Percentiles rank a stretch among this genome's conserved stretches.
phyloP scores from a whole-genome alignment of 1,139 yeast species.

The Hyphopichia wangnamkhiaoensis region DNA sequence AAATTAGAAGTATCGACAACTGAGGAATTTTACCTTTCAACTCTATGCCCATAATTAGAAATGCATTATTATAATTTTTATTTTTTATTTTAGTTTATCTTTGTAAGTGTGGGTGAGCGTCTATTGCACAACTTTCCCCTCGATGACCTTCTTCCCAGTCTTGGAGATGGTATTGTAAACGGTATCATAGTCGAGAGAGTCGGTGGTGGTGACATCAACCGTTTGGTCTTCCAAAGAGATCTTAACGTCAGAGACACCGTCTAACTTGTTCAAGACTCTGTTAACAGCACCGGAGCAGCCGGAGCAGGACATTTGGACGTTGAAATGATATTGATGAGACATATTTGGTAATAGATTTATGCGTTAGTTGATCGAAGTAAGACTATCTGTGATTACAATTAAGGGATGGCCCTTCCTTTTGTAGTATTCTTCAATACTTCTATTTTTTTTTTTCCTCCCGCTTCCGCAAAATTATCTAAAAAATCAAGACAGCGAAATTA shows the following conservation, averaged over 20 bases:
- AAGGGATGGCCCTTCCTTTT: too few species aligned
- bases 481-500: constrained; percentile 2
- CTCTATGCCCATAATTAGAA: too few species aligned
- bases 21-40: not conserved
- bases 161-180: constrained; percentile 79
- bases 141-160: constrained; percentile 83
- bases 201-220: constrained; percentile 71
- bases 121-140: constrained; percentile 53
- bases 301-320: constrained; percentile 80
- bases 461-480: constrained; percentile 2
- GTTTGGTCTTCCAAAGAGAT: constrained; percentile 79
- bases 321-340: constrained; percentile 64
- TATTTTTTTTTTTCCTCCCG: not conserved
- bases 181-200: constrained; percentile 63
- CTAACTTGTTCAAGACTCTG: constrained; percentile 69
- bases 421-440: not conserved
- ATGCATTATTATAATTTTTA: not conserved
- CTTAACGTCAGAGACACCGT: constrained; percentile 71
- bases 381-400: too few species aligned
- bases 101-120: not conserved
- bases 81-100: not conserved
- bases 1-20: constrained; percentile 19
- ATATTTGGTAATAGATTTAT: not conserved
- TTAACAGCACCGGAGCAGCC: constrained; percentile 90
- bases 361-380: not conserved